Percentiles rank a stretch among this genome's conserved stretches.
Evolutionary conservation across 352 stramenopile species (phyloP).

Genomic region (Thraustochytrium sp.): DNA sequence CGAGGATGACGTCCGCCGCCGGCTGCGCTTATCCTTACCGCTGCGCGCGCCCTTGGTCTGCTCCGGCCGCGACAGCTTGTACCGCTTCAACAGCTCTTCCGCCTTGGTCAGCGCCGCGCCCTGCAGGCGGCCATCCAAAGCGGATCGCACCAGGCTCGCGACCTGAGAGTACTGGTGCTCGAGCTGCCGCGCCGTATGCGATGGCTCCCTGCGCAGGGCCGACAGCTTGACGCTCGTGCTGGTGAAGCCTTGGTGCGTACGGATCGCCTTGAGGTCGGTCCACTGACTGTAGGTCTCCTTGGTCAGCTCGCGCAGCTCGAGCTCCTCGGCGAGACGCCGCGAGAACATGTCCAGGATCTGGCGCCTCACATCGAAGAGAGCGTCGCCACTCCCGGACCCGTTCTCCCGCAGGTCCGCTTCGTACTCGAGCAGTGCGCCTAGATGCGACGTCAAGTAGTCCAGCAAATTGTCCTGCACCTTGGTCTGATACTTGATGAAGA

Average conservation of each 20-base stretch:
- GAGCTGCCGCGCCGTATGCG: not conserved
- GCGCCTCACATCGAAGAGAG: not conserved
- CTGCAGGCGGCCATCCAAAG: not conserved
- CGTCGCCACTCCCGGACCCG: not conserved
- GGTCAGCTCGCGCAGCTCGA: slow-evolving; percentile 19
- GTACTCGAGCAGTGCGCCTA: not conserved
- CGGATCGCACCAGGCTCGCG: not conserved
- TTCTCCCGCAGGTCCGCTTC: not conserved
- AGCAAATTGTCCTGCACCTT: not conserved
- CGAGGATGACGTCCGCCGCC: not conserved
- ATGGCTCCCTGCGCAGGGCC: not conserved
- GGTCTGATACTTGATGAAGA: slow-evolving; percentile 22
- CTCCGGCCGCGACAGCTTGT: not conserved
- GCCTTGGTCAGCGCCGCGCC: not conserved
- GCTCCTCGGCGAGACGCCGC: slow-evolving; percentile 14
- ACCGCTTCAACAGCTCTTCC: not conserved
- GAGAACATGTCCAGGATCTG: slow-evolving; percentile 42
- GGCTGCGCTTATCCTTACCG: not conserved
- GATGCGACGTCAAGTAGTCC: slow-evolving; percentile 8
- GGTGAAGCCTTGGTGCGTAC: not conserved
- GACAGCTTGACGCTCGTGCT: slow-evolving; percentile 22
- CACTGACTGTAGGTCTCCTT: slow-evolving; percentile 22
- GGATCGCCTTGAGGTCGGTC: not conserved
- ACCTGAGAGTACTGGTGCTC: not conserved
- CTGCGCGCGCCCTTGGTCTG: not conserved